These are phyloP conservation scores for Alternaria postmessia DNA, from an alignment of 2,329 filamentous ascomycete genomes.

Conservation along the genomic window DNA sequence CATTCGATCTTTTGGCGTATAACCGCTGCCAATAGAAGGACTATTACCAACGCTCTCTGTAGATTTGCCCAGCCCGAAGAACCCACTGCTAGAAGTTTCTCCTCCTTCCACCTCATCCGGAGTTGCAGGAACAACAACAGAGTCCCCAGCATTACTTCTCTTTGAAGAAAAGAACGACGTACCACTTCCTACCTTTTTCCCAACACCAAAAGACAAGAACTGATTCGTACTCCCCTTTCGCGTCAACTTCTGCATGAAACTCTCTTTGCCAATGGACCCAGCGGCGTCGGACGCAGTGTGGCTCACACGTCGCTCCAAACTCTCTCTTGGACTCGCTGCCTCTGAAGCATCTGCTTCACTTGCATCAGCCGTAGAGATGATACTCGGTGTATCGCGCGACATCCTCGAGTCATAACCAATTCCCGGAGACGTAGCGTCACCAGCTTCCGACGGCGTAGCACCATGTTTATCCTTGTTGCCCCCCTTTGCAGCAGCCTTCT, in stretches of 20 bases:
- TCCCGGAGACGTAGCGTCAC: slow-evolving; percentile 15
- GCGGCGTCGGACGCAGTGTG: slow-evolving; percentile 48
- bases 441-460: slow-evolving; percentile 34
- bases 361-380: slow-evolving; percentile 51
- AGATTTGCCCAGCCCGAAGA: slow-evolving; percentile 36
- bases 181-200: too few species aligned
- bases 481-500: slow-evolving; percentile 23
- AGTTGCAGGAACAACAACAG: slow-evolving; percentile 45
- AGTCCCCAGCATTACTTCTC: slow-evolving; percentile 17
- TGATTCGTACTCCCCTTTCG: slow-evolving; percentile 58
- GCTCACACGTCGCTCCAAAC: slow-evolving; percentile 51
- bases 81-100: slow-evolving; percentile 28
- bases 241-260: slow-evolving; percentile 60
- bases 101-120: slow-evolving; percentile 51
- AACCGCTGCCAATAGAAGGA: slow-evolving; percentile 24
- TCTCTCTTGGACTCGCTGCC: slow-evolving; percentile 50
- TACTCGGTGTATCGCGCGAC: slow-evolving; percentile 54
- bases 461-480: slow-evolving; percentile 44
- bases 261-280: slow-evolving; percentile 52
- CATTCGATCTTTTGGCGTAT: slow-evolving; percentile 48
- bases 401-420: slow-evolving; percentile 41
- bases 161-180: slow-evolving; percentile 21
- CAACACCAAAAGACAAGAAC: slow-evolving; percentile 51
- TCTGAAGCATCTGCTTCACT: background rate
- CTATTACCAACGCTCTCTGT: slow-evolving; percentile 45